Conservation (phyloP, 495 filamentous ascomycete genomes). For the Thozetella sp. region DNA sequence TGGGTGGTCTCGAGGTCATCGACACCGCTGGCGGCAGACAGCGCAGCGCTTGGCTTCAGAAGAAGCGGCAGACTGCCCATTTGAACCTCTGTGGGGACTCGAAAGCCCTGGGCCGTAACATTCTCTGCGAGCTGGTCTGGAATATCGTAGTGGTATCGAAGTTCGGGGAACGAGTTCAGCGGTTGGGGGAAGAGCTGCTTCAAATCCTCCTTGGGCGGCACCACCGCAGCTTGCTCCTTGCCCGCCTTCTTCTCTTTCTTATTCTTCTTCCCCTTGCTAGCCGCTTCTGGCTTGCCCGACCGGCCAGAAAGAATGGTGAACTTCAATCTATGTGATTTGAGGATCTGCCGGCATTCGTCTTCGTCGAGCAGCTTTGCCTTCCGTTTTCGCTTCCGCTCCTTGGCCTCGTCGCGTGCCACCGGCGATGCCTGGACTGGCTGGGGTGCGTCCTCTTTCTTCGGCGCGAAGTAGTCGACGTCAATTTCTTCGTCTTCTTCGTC, state of each 20-base stretch:
- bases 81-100: slow-evolving; percentile 90
- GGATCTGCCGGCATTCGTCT: slow-evolving; percentile 71
- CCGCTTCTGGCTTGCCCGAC: slow-evolving; percentile 17
- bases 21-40: slow-evolving; percentile 23
- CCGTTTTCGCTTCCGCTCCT: slow-evolving; percentile 23
- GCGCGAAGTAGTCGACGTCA: slow-evolving; percentile 52
- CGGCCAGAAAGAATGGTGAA: slow-evolving; percentile 64
- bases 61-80: slow-evolving; percentile 82
- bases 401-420: slow-evolving; percentile 13
- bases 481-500: slow-evolving; percentile 27
- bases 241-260: slow-evolving; percentile 52
- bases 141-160: slow-evolving; percentile 69
- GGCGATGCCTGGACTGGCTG: slow-evolving; percentile 8
- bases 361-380: slow-evolving; percentile 45
- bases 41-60: slow-evolving; percentile 50
- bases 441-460: slow-evolving; percentile 20
- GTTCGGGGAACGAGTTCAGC: slow-evolving; percentile 72
- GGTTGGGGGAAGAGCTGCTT: slow-evolving; percentile 75
- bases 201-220: slow-evolving; percentile 48
- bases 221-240: slow-evolving; percentile 35
- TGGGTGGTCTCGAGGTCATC: slow-evolving; percentile 22
- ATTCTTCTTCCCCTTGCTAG: slow-evolving; percentile 33
- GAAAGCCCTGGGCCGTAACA: slow-evolving; percentile 80
- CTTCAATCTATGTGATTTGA: slow-evolving; percentile 86
- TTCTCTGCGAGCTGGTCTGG: slow-evolving; percentile 74